Percentiles rank a stretch among this genome's conserved stretches.
Evolutionary conservation across 2,329 filamentous ascomycete species (phyloP).

Genomic region (Fusarium burgessii): DNA sequence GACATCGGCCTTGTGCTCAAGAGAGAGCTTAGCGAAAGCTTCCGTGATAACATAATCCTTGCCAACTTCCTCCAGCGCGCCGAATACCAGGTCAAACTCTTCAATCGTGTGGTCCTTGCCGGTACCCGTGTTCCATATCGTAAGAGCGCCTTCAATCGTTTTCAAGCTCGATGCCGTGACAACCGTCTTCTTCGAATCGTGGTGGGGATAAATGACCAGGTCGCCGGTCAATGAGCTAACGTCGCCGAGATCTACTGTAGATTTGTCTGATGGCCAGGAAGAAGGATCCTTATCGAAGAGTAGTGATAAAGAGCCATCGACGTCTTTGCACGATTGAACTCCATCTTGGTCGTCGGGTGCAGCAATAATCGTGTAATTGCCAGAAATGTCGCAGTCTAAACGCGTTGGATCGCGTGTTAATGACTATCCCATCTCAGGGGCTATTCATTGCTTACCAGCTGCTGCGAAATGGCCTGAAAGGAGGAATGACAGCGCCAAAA

Average conservation of each 20-base stretch:
- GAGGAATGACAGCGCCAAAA: conserved; percentile 43
- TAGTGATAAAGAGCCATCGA: conserved; percentile 47
- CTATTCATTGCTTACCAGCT: conserved; percentile 35
- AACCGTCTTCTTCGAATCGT: conserved; percentile 41
- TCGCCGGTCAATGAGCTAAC: conserved; percentile 39
- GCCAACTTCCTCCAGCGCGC: conserved; percentile 37
- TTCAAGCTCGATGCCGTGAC: conserved; percentile 40
- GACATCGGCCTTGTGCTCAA: conserved; percentile 38
- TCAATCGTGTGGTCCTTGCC: conserved; percentile 25
- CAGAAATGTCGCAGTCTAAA: conserved; percentile 43
- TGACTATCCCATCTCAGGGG: neutral
- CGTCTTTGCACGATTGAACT: conserved; percentile 42
- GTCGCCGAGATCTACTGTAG: conserved; percentile 43
- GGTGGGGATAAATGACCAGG: conserved; percentile 45
- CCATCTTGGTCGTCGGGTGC: conserved; percentile 33
- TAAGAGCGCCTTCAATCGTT: conserved; percentile 39
- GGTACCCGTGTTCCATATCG: conserved; percentile 42
- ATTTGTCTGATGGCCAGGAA: conserved; percentile 41
- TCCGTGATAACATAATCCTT: conserved; percentile 44
- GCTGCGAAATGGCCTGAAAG: conserved; percentile 35
- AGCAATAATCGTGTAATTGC: conserved; percentile 46
- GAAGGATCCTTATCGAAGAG: conserved; percentile 43
- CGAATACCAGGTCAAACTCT: conserved; percentile 37
- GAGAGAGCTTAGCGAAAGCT: conserved; percentile 32
- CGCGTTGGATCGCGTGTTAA: conserved; percentile 12